Percentiles rank a stretch among this genome's conserved stretches.
These are phyloP conservation scores for Wickerhamomyces sp. DNA, from an alignment of 1,139 yeast species.

Conservation along the genomic window DNA sequence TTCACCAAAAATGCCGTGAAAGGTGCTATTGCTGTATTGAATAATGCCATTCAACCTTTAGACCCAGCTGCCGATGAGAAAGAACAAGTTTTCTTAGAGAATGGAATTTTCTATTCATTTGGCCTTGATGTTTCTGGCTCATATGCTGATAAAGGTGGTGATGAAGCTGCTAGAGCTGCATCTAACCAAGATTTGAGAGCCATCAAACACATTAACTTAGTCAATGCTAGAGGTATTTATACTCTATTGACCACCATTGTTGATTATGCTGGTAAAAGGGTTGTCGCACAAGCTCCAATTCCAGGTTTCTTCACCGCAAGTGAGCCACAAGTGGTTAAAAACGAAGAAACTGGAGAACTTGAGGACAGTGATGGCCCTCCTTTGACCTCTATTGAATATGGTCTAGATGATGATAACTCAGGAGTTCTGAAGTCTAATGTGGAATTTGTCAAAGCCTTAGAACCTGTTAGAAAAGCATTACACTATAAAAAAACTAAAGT, in stretches of 20 bases:
- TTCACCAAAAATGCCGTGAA: constrained; percentile 72
- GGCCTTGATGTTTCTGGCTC: constrained; percentile 72
- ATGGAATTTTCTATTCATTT: constrained; percentile 83
- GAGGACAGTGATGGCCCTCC: constrained; percentile 27
- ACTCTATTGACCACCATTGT: constrained; percentile 78
- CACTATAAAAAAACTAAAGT: constrained; percentile 72
- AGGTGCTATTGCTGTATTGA: constrained; percentile 74
- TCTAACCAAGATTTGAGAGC: constrained; percentile 76
- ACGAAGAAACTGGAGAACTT: constrained; percentile 28
- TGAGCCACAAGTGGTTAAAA: constrained; percentile 28
- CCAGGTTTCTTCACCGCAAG: constrained; percentile 77
- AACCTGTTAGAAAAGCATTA: constrained; percentile 67
- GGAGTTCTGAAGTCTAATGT: constrained; percentile 41
- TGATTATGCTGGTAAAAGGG: constrained; percentile 84
- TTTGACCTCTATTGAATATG: constrained; percentile 58
- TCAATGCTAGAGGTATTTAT: constrained; percentile 61
- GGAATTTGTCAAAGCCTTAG: constrained; percentile 48
- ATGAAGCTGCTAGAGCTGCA: constrained; percentile 82
- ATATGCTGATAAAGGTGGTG: constrained; percentile 67
- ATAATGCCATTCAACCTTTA: constrained; percentile 74
- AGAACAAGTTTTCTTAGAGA: constrained; percentile 65
- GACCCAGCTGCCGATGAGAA: constrained; percentile 64
- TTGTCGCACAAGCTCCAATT: constrained; percentile 91
- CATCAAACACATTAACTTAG: constrained; percentile 61
- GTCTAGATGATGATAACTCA: constrained; percentile 67